A percentile compares a stretch with the other conserved stretches of the same genome.
These are phyloP conservation scores for Hawksworthiomyces lignivorus DNA, from an alignment of 2,329 filamentous ascomycete species.

Conservation along the genomic window DNA sequence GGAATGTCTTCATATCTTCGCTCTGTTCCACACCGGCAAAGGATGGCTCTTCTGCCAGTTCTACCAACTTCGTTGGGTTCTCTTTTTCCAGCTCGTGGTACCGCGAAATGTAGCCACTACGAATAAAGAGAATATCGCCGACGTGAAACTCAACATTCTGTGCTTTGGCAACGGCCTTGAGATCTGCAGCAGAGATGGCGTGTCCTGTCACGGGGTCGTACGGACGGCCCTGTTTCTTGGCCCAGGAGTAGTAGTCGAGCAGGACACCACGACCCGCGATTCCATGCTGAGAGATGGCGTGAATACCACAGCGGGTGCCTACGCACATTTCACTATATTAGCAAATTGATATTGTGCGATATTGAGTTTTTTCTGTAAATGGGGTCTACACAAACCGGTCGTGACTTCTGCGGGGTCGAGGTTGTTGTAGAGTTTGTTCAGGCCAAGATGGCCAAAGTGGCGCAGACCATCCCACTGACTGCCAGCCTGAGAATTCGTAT, in stretches of 20 bases:
- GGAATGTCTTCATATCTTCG: slow-evolving; percentile 52
- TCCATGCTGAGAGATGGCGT: slow-evolving; percentile 29
- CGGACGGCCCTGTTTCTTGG: slow-evolving; percentile 38
- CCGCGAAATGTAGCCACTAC: slow-evolving; percentile 54
- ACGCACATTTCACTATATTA: too few species aligned
- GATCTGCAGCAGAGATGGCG: slow-evolving; percentile 44
- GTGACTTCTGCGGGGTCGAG: slow-evolving; percentile 1
- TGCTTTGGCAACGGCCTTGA: slow-evolving; percentile 49
- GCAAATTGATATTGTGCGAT: too few species aligned
- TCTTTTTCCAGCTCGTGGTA: slow-evolving; percentile 36
- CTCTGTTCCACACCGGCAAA: slow-evolving; percentile 33
- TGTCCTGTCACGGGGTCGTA: slow-evolving; percentile 46
- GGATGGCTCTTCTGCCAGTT: slow-evolving; percentile 20
- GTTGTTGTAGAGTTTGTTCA: slow-evolving; percentile 4
- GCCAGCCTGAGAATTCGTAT: slow-evolving; percentile 37
- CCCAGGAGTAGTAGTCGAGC: slow-evolving; percentile 43
- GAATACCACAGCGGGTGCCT: slow-evolving; percentile 6
- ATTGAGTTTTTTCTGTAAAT: too few species aligned
- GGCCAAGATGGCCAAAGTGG: slow-evolving; percentile 21
- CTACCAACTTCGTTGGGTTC: slow-evolving; percentile 25
- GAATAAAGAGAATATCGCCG: slow-evolving; percentile 59
- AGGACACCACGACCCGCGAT: slow-evolving; percentile 48
- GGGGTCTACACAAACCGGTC: neutral
- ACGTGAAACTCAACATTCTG: slow-evolving; percentile 56
- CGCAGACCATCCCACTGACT: slow-evolving; percentile 37